These are phyloP conservation scores for Striga hermonthica DNA, from an alignment of 305 asterid species.

Conservation along the genomic window DNA sequence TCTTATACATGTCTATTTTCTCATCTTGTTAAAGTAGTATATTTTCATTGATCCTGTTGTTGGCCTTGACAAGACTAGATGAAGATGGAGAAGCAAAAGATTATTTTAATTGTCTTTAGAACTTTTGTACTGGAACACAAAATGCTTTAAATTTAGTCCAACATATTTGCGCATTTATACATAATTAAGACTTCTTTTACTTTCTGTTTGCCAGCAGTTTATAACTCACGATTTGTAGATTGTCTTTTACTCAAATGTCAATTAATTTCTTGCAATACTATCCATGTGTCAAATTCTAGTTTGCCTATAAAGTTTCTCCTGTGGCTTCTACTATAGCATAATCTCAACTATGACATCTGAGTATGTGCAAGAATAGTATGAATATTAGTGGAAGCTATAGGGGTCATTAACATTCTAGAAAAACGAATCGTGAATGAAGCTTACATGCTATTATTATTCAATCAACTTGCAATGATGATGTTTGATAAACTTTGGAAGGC, in stretches of 20 bases:
- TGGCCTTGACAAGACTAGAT: constrained; percentile 88
- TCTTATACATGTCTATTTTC: constrained; percentile 32
- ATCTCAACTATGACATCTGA: constrained; percentile 17
- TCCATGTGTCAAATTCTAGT: constrained; percentile 20
- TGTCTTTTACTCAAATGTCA: constrained; percentile 17
- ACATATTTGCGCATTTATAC: constrained; percentile 33
- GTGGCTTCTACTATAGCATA: constrained; percentile 2
- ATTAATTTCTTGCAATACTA: constrained; percentile 9
- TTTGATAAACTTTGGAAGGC: constrained; percentile 69
- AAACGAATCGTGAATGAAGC: constrained; percentile 32
- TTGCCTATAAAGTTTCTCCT: constrained; percentile 13
- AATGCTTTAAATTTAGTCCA: constrained; percentile 32
- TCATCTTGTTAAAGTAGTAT: constrained; percentile 42
- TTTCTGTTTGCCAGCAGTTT: constrained; percentile 18
- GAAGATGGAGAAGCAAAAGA: constrained; percentile 70
- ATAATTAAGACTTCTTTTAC: constrained; percentile 27
- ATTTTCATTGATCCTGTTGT: constrained; percentile 65
- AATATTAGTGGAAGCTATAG: constrained; percentile 20
- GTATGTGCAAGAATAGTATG: constrained; percentile 12
- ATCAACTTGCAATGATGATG: constrained; percentile 89
- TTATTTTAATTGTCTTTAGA: constrained; percentile 40
- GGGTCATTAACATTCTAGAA: constrained; percentile 19
- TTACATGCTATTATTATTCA: constrained; percentile 46
- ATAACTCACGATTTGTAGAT: constrained; percentile 25
- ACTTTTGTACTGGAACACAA: constrained; percentile 37